A percentile compares a stretch with the other conserved stretches of the same genome.
Conservation (phyloP, 73 alveolate genomes). For the Symbiodinium pilosum region DNA sequence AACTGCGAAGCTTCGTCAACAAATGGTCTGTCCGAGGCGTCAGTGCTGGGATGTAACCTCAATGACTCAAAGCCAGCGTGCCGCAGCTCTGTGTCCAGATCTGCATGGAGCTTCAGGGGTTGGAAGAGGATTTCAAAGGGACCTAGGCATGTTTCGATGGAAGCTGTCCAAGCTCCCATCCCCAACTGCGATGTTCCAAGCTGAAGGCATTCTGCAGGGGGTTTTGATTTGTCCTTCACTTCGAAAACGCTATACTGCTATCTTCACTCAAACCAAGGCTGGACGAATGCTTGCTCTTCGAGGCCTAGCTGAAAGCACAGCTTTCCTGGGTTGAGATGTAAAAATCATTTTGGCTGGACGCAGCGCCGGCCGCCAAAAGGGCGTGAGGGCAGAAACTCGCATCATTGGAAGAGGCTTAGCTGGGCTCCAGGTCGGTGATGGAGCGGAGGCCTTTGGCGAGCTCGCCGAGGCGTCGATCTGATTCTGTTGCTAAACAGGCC, state of each 20-base stretch:
- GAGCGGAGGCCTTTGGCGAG: background rate
- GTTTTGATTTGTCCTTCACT: too few relatives aligned
- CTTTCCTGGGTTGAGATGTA: too few relatives aligned
- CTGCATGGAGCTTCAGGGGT: too few relatives aligned
- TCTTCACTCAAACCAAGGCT: slow-evolving; percentile 23
- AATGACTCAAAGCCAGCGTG: slow-evolving; percentile 33
- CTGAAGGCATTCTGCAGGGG: too few relatives aligned
- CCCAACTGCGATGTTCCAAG: too few relatives aligned
- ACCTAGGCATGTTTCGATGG: too few relatives aligned
- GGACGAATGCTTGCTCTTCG: slow-evolving; percentile 90
- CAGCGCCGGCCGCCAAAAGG: too few relatives aligned
- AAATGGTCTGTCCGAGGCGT: background rate
- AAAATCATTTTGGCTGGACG: too few relatives aligned
- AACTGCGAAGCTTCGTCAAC: background rate
- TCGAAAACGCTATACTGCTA: too few relatives aligned
- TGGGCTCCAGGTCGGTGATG: slow-evolving; percentile 9
- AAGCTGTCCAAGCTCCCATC: background rate
- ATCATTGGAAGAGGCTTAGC: background rate
- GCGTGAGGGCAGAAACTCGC: too few relatives aligned
- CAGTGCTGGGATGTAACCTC: slow-evolving; percentile 61
- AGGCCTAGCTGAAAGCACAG: slow-evolving; percentile 2
- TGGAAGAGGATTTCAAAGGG: too few relatives aligned
- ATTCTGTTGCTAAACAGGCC: too few relatives aligned
- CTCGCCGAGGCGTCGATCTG: background rate
- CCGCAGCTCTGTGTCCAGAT: slow-evolving; percentile 21